phyloP scores from a whole-genome alignment of 148 eudicot species.

The Camellia lanceoleosa region DNA sequence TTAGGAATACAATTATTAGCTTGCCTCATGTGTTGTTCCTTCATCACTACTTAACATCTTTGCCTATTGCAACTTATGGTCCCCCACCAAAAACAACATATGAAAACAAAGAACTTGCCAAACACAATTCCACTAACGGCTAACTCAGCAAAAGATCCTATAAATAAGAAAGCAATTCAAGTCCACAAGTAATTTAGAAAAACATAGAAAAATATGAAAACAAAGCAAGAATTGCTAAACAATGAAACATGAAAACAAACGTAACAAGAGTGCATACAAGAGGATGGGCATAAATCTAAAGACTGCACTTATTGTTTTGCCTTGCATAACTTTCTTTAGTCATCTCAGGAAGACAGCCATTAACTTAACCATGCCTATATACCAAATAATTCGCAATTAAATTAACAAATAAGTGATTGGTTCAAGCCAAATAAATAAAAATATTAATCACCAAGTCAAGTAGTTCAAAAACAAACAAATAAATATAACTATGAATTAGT shows the following conservation, averaged over 20 bases:
- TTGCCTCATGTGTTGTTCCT: conserved; percentile 51
- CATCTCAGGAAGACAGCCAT: neutral
- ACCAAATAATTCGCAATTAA: neutral
- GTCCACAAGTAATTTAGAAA: neutral
- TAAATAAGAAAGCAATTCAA: conserved; percentile 4
- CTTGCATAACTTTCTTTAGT: neutral
- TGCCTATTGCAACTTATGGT: conserved; percentile 16
- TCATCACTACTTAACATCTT: conserved; percentile 30
- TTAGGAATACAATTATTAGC: neutral
- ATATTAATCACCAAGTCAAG: neutral
- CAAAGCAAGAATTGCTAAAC: neutral
- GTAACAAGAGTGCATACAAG: neutral
- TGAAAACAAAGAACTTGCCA: neutral
- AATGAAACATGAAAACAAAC: neutral
- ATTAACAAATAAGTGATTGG: neutral
- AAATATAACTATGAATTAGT: no score
- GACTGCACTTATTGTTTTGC: neutral
- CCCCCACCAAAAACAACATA: conserved; percentile 5
- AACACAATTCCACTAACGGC: neutral
- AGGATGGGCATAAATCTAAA: neutral
- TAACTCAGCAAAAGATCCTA: neutral
- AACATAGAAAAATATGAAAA: neutral
- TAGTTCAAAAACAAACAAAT: no score
- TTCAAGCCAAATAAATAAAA: neutral
- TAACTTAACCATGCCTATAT: neutral